Conservation (phyloP, 139 green algal species). For the Chlamydomonas sp. region DNA sequence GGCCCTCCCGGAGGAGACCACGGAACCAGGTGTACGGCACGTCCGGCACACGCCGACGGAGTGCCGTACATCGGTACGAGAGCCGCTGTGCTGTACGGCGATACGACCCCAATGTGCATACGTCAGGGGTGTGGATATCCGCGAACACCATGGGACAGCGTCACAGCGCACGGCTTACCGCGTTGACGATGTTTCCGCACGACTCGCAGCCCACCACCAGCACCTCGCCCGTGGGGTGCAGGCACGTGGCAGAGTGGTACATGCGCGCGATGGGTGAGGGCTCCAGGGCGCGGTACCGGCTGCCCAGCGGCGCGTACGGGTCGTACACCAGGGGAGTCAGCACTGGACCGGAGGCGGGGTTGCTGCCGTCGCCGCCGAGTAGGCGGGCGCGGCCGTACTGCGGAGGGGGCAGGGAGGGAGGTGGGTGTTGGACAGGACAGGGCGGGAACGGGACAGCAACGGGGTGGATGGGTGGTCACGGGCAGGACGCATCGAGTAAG, state of each 20-base stretch:
- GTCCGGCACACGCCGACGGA: not conserved
- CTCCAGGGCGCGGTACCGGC: not conserved
- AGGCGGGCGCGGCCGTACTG: too few relatives aligned
- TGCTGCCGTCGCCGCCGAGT: too few relatives aligned
- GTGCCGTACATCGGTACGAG: not conserved
- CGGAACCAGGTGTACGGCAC: not conserved
- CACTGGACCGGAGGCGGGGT: too few relatives aligned
- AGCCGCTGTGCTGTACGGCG: not conserved
- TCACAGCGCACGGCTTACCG: not conserved
- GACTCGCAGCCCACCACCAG: not conserved
- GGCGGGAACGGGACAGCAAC: too few relatives aligned
- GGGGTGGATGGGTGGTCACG: too few relatives aligned
- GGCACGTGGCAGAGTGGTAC: constrained; percentile 11
- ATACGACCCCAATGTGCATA: not conserved
- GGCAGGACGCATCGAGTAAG: too few relatives aligned
- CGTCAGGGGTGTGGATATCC: not conserved
- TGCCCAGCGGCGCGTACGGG: too few relatives aligned
- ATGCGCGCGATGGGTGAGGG: not conserved
- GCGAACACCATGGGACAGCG: too few relatives aligned
- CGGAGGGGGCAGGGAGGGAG: too few relatives aligned
- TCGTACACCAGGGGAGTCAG: too few relatives aligned
- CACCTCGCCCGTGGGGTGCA: constrained; percentile 5
- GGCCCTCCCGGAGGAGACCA: too few relatives aligned
- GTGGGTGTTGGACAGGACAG: too few relatives aligned
- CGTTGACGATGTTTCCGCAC: not conserved